Conservation (phyloP, 306 rosid species). For the Quercus cerris region DNA sequence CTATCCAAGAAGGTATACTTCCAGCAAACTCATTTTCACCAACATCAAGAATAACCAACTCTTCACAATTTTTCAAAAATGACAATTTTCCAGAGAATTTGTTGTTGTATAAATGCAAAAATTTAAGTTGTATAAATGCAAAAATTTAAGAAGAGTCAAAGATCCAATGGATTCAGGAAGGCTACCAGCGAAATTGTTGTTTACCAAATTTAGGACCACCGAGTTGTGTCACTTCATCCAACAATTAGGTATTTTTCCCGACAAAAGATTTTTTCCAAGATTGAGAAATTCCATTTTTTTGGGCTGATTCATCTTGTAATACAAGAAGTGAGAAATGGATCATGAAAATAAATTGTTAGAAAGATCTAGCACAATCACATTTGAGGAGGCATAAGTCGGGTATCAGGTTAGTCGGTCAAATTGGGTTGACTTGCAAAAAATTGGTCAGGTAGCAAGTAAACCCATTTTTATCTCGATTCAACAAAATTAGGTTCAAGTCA, state of each 20-base stretch:
- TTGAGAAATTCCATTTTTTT: no score
- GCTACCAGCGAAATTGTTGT: slow-evolving; percentile 15
- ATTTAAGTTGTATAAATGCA: slow-evolving; percentile 1
- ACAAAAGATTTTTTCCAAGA: no score
- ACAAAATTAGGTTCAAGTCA: no score
- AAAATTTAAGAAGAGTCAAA: not conserved
- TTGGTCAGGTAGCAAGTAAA: no score
- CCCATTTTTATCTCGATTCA: no score
- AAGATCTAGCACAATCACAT: not conserved
- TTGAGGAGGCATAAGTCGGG: not conserved
- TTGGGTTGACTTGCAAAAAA: no score
- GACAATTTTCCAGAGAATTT: not conserved
- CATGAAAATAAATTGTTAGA: not conserved
- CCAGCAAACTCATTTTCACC: no score
- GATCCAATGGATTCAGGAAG: slow-evolving; percentile 27
- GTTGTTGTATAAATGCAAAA: slow-evolving; percentile 11
- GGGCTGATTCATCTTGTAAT: not conserved
- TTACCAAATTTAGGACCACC: not conserved
- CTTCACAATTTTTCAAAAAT: no score
- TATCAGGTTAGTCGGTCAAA: no score
- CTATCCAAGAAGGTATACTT: no score
- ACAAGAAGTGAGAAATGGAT: not conserved
- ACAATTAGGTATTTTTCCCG: no score
- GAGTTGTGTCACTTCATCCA: not conserved
- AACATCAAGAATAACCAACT: no score